Conservation (phyloP, 2,329 filamentous ascomycete species). For the Calycina herbarum region DNA sequence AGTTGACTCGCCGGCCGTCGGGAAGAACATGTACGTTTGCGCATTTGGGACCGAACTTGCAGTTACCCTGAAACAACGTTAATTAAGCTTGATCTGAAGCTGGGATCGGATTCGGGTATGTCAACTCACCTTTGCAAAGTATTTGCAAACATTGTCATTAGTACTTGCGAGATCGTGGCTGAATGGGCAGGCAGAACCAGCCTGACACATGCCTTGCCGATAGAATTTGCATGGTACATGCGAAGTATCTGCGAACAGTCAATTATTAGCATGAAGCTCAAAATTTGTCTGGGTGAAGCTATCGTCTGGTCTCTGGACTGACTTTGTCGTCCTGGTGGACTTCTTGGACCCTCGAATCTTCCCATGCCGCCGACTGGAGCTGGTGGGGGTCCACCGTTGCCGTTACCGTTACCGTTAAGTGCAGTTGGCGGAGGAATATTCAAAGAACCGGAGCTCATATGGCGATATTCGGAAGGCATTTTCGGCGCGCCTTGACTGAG, state of each 20-base stretch:
- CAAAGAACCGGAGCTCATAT: constrained; percentile 55
- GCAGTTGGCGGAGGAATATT: constrained; percentile 32
- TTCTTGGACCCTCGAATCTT: constrained; percentile 60
- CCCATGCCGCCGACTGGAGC: constrained; percentile 46
- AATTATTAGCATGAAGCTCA: constrained; percentile 16
- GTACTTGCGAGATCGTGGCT: constrained; percentile 87
- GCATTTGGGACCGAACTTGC: constrained; percentile 98
- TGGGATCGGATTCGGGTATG: not conserved
- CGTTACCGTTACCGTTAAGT: constrained; percentile 22
- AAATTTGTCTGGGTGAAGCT: not conserved
- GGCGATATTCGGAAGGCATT: constrained; percentile 51
- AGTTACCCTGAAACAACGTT: constrained; percentile 71
- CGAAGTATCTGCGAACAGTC: constrained; percentile 68
- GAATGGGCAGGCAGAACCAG: constrained; percentile 93
- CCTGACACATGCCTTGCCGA: constrained; percentile 92
- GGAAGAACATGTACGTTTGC: constrained; percentile 94
- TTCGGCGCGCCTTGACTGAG: constrained; percentile 25
- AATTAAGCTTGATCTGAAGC: constrained; percentile 14
- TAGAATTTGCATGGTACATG: constrained; percentile 99
- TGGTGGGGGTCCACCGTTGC: constrained; percentile 42
- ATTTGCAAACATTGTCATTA: constrained; percentile 92
- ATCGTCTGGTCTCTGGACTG: constrained; percentile 28
- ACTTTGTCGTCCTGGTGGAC: constrained; percentile 58
- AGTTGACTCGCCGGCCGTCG: constrained; percentile 89
- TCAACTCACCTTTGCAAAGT: constrained; percentile 85